Evolutionary conservation across 352 stramenopile species (phyloP), one percentile per base, ranked within the genome.

Genomic region (Globisporangium solare): DNA sequence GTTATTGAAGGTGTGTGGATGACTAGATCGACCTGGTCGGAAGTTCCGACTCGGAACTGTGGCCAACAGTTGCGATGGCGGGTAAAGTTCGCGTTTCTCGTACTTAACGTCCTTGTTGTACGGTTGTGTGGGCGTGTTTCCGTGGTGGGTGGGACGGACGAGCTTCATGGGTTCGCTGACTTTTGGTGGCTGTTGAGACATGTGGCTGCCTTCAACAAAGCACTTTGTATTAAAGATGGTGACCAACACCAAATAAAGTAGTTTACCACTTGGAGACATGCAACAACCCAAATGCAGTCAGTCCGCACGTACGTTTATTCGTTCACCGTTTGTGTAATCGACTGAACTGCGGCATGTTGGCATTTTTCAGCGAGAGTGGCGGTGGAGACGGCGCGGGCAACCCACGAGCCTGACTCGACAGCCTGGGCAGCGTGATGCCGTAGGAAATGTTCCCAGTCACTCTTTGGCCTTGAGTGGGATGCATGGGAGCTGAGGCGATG

Each of bases 251-350:
- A 27, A 27, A 27, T 5, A 27, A 27, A 27, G 24, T 27, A 27
- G 24, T 27, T 27, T 27, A 27, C n/a, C n/a, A n/a, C n/a, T n/a
- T n/a, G n/a, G n/a, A n/a, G n/a, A 27, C 24, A 27, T 5, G 24
- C 24, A 27, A 27, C 24, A 27, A 27, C 2, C 24, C 24, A 27
- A 35, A n/a, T n/a, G n/a, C n/a, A n/a, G 22, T 49, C 18, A 42
- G 37, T 42, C 37, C 6, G 10, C 14, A 17, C 3, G 10, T 42
- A 17, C 37, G n/a, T 18, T 42, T 52, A 46, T 50, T 31, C 40
- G 43, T 54, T 76, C 68, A 83, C 63, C 75, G 73, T 51, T 86
- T 86, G 52, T 86, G 69, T 6, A 88, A 64, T 18, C 78, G 75
- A 51, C 78, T 88, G 47, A 85, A 88, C 55, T 77, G 70, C 47